Conservation (phyloP, 73 alveolate genomes). For the Uronychia binucleata region DNA sequence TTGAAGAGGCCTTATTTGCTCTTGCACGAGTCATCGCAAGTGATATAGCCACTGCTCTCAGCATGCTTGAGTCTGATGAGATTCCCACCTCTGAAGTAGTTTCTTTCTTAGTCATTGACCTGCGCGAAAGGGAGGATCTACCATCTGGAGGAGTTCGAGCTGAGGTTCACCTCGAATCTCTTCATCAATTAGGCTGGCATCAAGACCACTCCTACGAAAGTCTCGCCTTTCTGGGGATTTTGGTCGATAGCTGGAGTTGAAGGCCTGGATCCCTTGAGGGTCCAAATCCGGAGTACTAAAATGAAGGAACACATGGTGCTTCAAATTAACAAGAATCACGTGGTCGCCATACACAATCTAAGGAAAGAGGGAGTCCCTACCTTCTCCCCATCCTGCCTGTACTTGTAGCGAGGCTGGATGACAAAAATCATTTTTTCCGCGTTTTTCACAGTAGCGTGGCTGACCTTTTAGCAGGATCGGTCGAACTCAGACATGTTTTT, state of each 20-base stretch:
- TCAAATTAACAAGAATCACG: slow-evolving; percentile 11
- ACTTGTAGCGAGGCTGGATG: slow-evolving; percentile 37
- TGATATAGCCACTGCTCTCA: slow-evolving; percentile 41
- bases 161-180: slow-evolving; percentile 35
- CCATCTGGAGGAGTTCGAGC: slow-evolving; percentile 12
- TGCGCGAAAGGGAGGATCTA: slow-evolving; percentile 17
- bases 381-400: slow-evolving; percentile 51
- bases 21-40: slow-evolving; percentile 32
- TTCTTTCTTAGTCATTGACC: not conserved
- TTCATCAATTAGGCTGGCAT: slow-evolving; percentile 6
- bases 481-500: slow-evolving; percentile 24
- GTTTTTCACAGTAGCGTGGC: slow-evolving; percentile 3
- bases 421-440: slow-evolving; percentile 22
- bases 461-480: slow-evolving; percentile 25
- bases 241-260: slow-evolving; percentile 1
- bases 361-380: not conserved
- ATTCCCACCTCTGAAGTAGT: slow-evolving; percentile 33
- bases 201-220: not conserved
- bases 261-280: not conserved
- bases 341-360: slow-evolving; percentile 26
- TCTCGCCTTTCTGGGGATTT: not conserved
- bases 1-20: slow-evolving; percentile 18
- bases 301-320: slow-evolving; percentile 40
- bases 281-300: slow-evolving; percentile 3
- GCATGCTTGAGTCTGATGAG: slow-evolving; percentile 50